Base-by-base conservation (phyloP, 2,329 filamentous ascomycete genomes). In the Pseudogymnoascus sp. region DNA sequence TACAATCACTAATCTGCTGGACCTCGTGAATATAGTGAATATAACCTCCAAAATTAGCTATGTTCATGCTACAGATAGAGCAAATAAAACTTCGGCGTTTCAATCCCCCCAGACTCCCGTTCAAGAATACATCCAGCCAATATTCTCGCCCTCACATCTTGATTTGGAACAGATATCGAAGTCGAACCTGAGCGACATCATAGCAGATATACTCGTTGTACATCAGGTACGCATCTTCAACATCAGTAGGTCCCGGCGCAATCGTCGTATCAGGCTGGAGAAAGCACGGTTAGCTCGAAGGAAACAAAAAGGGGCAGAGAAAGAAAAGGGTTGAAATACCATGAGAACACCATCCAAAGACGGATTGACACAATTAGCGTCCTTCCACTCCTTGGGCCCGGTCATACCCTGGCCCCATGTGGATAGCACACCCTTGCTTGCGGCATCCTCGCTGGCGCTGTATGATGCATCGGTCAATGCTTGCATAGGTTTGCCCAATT, bases 151-250 rank as follows among this genome's bases (percentile, higher is more conserved):
- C 17, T 56, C 50, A 56, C n/a, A 56, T 35, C 29, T 56, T 56
- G 17, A 56, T 56, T 21, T 15, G 50, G n/a, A 56, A 56, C 26
- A 56, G 17, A 35, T 56, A 56, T 56, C 50, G 29, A 29, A 56
- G 50, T 33, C 50, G 50, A 56, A 56, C 50, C 29, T 56, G 50
- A 84, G 81, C 70, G 80, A 89, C 77, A 67, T 91, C 82, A 69
- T 91, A 91, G 61, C 80, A 81, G 65, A 91, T 90, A 73, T 86
- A 91, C 76, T 91, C 88, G 71, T 91, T 91, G 76, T 91, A 91
- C 60, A 76, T 72, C 21, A 91, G 77, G 29, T 72, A 75, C 0
- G 83, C 79, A 10, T 74, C 70, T 0, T 66, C 33, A 0, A 83
- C 72, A 0, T 78, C 74, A 0, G 83, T 88, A 1, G 73, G 62